These are phyloP conservation scores for Cladophialophora bantiana DNA, from an alignment of 2,329 filamentous ascomycete genomes.

Conservation along the genomic window DNA sequence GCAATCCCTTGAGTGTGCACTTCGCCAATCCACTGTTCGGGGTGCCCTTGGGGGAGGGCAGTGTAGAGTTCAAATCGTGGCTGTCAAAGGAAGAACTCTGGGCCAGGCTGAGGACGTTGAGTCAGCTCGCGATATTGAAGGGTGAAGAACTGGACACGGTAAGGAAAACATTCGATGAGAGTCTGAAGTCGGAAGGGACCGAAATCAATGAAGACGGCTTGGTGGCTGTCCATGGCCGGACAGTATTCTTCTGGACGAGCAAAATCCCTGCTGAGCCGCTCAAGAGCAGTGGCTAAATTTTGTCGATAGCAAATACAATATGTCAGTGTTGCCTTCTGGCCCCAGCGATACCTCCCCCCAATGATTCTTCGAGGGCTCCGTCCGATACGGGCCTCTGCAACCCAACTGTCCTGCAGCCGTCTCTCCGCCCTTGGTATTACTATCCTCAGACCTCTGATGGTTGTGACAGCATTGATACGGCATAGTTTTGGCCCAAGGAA, in stretches of 20 bases:
- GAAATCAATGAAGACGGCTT: constrained; percentile 68
- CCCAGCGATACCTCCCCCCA: not conserved
- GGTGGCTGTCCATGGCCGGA: constrained; percentile 69
- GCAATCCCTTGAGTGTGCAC: constrained; percentile 56
- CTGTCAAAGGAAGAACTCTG: constrained; percentile 67
- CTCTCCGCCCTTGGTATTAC: not conserved
- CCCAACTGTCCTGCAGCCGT: not conserved
- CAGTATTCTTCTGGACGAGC: constrained; percentile 68
- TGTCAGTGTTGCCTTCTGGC: not conserved
- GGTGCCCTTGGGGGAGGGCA: constrained; percentile 66
- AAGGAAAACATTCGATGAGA: constrained; percentile 60
- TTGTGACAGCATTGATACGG: not conserved
- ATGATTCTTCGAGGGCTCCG: not conserved
- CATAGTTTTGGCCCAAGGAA: not conserved
- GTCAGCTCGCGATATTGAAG: constrained; percentile 68
- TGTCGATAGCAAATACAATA: constrained; percentile 4
- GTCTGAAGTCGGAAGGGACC: constrained; percentile 60
- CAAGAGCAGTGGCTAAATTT: constrained; percentile 34
- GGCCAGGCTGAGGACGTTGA: constrained; percentile 70
- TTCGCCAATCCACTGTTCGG: constrained; percentile 63
- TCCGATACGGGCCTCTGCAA: not conserved
- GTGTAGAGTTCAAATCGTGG: constrained; percentile 64
- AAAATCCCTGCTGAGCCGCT: constrained; percentile 38
- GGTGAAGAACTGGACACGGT: constrained; percentile 60
- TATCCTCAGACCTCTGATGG: not conserved